Conservation (phyloP, 352 stramenopile genomes). For the Plasmopara muralis region DNA sequence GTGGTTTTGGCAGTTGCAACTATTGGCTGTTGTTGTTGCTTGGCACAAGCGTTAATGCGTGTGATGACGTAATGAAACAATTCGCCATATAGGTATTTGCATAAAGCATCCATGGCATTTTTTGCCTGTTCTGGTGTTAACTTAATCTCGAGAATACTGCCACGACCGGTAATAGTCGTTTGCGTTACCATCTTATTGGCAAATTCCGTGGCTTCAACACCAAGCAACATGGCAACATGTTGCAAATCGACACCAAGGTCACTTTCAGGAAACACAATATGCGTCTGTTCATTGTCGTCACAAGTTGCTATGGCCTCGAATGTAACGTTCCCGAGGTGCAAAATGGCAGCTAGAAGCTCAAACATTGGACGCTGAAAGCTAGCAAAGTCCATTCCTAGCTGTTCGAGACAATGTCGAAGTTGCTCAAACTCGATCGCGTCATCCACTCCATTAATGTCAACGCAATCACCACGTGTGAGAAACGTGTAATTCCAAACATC, state of each 20-base stretch:
- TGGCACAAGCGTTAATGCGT: slow-evolving; percentile 71
- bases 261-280: slow-evolving; percentile 47
- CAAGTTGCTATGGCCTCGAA: slow-evolving; percentile 34
- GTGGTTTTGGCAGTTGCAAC: slow-evolving; percentile 3
- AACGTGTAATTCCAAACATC: slow-evolving; percentile 73
- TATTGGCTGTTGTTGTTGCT: slow-evolving; percentile 25
- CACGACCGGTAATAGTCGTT: slow-evolving; percentile 69
- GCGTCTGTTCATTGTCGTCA: slow-evolving; percentile 27
- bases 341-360: slow-evolving; percentile 58
- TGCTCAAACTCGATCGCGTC: slow-evolving; percentile 68
- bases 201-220: slow-evolving; percentile 51
- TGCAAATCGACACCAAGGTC: slow-evolving; percentile 45
- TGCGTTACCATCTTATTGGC: slow-evolving; percentile 79
- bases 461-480: slow-evolving; percentile 62
- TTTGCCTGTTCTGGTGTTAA: slow-evolving; percentile 67
- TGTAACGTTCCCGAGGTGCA: slow-evolving; percentile 65
- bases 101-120: slow-evolving; percentile 78
- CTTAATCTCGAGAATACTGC: slow-evolving; percentile 71
- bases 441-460: slow-evolving; percentile 69
- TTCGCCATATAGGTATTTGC: slow-evolving; percentile 79
- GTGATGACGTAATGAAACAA: slow-evolving; percentile 70
- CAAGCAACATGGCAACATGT: slow-evolving; percentile 51
- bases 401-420: slow-evolving; percentile 49
- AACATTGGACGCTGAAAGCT: slow-evolving; percentile 67
- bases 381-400: slow-evolving; percentile 60